A percentile compares a stretch with the other conserved stretches of the same genome.
These are phyloP conservation scores for Naganishia vaughanmartiniae DNA, from an alignment of 768 basidiomycete genomes.

Conservation along the genomic window DNA sequence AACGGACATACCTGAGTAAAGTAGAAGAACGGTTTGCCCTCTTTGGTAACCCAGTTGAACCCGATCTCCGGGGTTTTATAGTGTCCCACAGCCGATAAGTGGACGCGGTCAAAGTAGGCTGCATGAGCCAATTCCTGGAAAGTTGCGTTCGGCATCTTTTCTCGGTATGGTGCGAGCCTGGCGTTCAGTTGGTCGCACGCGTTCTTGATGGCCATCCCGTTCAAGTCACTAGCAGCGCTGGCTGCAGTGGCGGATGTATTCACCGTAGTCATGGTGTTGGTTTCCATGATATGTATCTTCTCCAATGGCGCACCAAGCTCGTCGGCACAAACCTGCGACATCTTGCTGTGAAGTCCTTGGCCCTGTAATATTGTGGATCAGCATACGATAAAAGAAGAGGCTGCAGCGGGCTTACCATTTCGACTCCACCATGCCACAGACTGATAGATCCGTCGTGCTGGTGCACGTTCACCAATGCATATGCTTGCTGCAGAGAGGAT, in stretches of 20 bases:
- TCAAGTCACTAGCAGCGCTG: constrained; percentile 15
- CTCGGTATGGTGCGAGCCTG: constrained; percentile 36
- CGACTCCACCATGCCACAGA: constrained; percentile 42
- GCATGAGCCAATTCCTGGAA: constrained; percentile 34
- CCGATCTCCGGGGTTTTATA: constrained; percentile 35
- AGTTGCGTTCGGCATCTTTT: constrained; percentile 37
- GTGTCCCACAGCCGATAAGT: constrained; percentile 32
- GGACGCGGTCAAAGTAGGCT: constrained; percentile 36
- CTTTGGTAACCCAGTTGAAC: constrained; percentile 34
- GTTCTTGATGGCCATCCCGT: constrained; percentile 39
- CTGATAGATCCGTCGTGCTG: constrained; percentile 38
- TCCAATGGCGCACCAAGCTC: constrained; percentile 39
- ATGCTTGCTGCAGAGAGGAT: constrained; percentile 18
- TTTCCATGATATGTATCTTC: constrained; percentile 38
- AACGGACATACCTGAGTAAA: constrained; percentile 34
- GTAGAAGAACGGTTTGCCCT: constrained; percentile 35
- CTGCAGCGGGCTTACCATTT: constrained; percentile 20
- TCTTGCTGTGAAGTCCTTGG: constrained; percentile 39
- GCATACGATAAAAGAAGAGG: not conserved
- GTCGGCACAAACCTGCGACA: constrained; percentile 39
- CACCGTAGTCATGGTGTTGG: constrained; percentile 36
- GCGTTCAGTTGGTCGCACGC: constrained; percentile 41
- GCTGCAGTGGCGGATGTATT: constrained; percentile 39
- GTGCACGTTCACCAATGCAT: constrained; percentile 30
- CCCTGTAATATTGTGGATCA: not conserved